Percentiles rank a stretch among this genome's conserved stretches.
Evolutionary conservation across 1,284 basidiomycete species (phyloP).

Genomic region (Pascua guehoae): DNA sequence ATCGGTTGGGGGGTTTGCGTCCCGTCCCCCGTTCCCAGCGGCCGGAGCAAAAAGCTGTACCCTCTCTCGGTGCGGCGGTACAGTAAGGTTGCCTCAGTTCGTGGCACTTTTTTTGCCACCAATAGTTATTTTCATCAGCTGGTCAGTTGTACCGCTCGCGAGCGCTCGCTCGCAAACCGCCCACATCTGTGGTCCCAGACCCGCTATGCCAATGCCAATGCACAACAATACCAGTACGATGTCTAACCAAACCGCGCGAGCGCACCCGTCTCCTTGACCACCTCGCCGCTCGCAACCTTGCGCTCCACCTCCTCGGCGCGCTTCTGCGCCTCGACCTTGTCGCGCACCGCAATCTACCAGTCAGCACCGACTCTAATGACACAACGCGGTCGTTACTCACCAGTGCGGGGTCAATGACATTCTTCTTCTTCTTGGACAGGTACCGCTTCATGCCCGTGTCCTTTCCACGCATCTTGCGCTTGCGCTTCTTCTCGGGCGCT

Average conservation of each 20-base stretch:
- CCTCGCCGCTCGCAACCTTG: constrained; percentile 24
- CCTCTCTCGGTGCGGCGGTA: too few species aligned
- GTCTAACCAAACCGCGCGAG: constrained; percentile 32
- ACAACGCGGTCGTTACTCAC: constrained; percentile 53
- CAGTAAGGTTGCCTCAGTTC: too few species aligned
- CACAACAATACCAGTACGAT: constrained; percentile 5
- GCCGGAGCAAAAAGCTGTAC: too few species aligned
- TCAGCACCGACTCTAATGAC: not conserved
- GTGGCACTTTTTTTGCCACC: too few species aligned
- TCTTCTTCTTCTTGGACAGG: constrained; percentile 79
- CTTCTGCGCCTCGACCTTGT: constrained; percentile 33
- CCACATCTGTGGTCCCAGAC: not conserved
- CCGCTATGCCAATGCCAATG: not conserved
- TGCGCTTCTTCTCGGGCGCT: constrained; percentile 61
- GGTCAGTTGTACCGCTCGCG: too few species aligned
- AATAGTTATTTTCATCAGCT: too few species aligned
- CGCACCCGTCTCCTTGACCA: constrained; percentile 35
- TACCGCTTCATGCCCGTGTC: constrained; percentile 76
- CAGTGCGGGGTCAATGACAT: constrained; percentile 80
- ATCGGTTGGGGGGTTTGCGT: too few species aligned
- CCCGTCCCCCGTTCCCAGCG: too few species aligned
- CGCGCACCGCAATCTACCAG: constrained; percentile 29
- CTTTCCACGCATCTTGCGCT: constrained; percentile 72
- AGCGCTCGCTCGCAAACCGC: too few species aligned
- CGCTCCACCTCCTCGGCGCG: constrained; percentile 28